Evolutionary conservation across 192 early-diverging fungal genomes (phyloP).

Genomic region (Gamsiella multidivaricata): DNA sequence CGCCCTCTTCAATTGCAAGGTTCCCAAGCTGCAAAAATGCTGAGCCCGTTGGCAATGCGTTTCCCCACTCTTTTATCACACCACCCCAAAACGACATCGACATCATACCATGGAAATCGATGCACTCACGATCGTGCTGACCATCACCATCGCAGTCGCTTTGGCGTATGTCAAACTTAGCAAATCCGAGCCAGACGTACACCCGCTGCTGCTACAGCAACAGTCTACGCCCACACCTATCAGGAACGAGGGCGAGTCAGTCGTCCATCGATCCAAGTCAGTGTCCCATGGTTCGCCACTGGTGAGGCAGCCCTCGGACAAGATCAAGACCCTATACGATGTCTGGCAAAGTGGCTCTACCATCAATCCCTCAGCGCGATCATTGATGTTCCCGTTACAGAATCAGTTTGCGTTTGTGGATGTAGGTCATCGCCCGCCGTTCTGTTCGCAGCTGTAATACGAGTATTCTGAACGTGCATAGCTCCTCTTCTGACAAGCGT

Average conservation of each 20-base stretch:
- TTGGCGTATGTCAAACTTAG: constrained; percentile 42
- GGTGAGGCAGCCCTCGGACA: constrained; percentile 43
- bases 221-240: constrained; percentile 63
- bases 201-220: constrained; percentile 65
- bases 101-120: constrained; percentile 66
- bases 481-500: too few relatives aligned
- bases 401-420: constrained; percentile 32
- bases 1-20: too few relatives aligned
- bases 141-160: constrained; percentile 53
- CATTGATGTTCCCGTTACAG: constrained; percentile 31
- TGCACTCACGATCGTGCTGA: constrained; percentile 57
- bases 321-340: constrained; percentile 59
- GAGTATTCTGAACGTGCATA: neutral
- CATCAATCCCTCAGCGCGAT: constrained; percentile 32
- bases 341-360: constrained; percentile 56
- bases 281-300: constrained; percentile 56
- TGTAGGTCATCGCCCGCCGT: too few relatives aligned
- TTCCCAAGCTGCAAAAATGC: too few relatives aligned
- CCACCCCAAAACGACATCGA: too few relatives aligned
- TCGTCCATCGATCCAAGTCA: constrained; percentile 61
- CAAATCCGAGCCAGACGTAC: constrained; percentile 63
- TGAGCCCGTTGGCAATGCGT: too few relatives aligned
- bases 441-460: too few relatives aligned
- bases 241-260: constrained; percentile 62
- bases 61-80: too few relatives aligned